Evolutionary conservation across 192 early-diverging fungal genomes (phyloP), one percentile per base, ranked within the genome.

Genomic region (Coemansia sp.): DNA sequence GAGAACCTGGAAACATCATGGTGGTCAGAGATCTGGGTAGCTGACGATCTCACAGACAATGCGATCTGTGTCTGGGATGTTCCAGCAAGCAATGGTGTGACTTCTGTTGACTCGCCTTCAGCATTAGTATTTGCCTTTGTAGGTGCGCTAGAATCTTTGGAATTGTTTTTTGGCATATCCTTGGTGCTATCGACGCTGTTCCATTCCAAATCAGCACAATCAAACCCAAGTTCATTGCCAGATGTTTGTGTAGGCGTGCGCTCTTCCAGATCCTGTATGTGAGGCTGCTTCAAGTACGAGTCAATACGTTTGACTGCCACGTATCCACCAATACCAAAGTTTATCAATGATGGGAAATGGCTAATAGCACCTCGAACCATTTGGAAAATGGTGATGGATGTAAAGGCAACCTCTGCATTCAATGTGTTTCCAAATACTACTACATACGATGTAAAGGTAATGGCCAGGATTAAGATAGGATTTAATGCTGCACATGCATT

Each of bases 251-350:
- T 14, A 20, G 46, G 36, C 17, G 62, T 71, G 36, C 69, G 79
- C 62, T 74, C 35, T 55, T 82, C 63, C 14, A 85, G 69, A 32
- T 54, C 66, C 69, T 85, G 81, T 49, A 93, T 66, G 69, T 96
- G 87, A 0, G 84, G 74, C 66, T 95, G 90, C 11, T 65, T 73
- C 48, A 98, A 78, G 63, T 92, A 98, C 40, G 79, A 76, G 43
- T 86, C 85, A 55, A 98, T 85, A 62, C 91, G 88, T 11, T 72
- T 59, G 36, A 90, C 57, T 23, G 89, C 86, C 29, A 91, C 89
- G 20, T 77, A 81, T 10, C 81, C 87, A 34, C 87, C 85, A 52
- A 91, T 71, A 8, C 83, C 63, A 61, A 70, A 85, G 45, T 85
- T 77, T 52, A 89, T 73, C n/a, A 81, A 74, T 29, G 85, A 78